Evolutionary conservation across 768 basidiomycete genomes (phyloP), one percentile per base, ranked within the genome.

Genomic region (Boletus rubropictus): DNA sequence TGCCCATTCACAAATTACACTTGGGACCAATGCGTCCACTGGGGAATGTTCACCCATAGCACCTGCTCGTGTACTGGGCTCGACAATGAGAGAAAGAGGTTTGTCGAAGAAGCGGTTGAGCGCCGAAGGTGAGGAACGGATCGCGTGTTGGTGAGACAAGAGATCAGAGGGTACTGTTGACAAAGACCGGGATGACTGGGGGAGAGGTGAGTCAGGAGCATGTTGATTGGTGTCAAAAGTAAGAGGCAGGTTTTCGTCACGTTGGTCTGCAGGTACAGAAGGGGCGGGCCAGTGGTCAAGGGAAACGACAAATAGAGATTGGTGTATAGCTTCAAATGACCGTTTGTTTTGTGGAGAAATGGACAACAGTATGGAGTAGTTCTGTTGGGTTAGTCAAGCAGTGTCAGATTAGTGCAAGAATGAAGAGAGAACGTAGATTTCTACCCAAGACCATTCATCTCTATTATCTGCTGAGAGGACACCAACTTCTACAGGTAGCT

Each of bases 81-180:
- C 94, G 31, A 97, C 82, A 39, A 89, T 77, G 44, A 96, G 69
- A 4, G 83, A 84, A 32, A 86, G 77, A 2, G 84, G 75, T 66
- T 96, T 98, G 71, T 98, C 94, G 63, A 82, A 89, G 78, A 90
- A 96, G 28, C 95, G 74, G 57, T 96, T 96, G 35, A 77, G 71
- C 5, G 81, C 77, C 48, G 79, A 81, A 47, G 73, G 68, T 2
- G 83, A 82, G 0, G 80, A 78, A 18, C 88, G 82, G 41, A 84
- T 76, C 46, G 84, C 79, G 52, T 80, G 80, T 15, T 94, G 73
- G 58, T 94, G 92, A 2, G 84, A 77, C 57, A 89, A 82, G 35
- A 90, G 55, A 18, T 64, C 63, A 22, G 51, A 49, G 0, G 55
- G 58, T 4, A 41, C 24, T 22, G 57, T 40, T 14, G 53, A 46